phyloP scores from a whole-genome alignment of 2,329 filamentous ascomycete genomes.

The Raffaelea ambrosiae region DNA sequence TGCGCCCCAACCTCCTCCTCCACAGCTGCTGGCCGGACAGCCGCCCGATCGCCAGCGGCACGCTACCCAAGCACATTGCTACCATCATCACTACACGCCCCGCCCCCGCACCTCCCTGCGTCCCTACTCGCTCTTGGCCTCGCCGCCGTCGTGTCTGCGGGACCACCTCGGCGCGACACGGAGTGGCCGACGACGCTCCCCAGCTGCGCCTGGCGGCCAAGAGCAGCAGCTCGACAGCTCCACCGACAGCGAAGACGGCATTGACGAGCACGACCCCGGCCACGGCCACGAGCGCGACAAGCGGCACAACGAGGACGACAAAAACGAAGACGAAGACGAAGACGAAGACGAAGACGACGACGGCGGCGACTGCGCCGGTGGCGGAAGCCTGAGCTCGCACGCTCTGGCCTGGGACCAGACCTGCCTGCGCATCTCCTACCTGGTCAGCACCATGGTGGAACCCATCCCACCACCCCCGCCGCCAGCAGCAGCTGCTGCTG shows the following conservation, averaged over 20 bases:
- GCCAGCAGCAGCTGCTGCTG: not conserved
- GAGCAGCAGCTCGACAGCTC: too few species aligned
- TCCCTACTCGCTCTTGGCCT: conserved; percentile 4
- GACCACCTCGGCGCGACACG: not conserved
- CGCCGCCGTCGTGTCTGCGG: conserved; percentile 1
- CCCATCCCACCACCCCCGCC: conserved; percentile 1
- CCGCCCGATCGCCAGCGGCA: not conserved
- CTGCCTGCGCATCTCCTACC: conserved; percentile 15
- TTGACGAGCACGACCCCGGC: too few species aligned
- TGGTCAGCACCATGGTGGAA: conserved; percentile 14
- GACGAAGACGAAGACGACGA: not conserved
- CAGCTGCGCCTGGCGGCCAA: too few species aligned
- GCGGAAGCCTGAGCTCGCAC: conserved; percentile 10
- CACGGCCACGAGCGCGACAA: too few species aligned
- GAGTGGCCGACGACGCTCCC: too few species aligned
- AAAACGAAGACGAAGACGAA: not conserved
- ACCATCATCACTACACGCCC: not conserved
- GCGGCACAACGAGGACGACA: not conserved
- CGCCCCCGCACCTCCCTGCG: not conserved
- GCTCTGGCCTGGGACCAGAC: conserved; percentile 19
- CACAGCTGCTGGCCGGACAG: too few species aligned
- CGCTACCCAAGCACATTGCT: not conserved
- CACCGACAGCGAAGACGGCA: too few species aligned
- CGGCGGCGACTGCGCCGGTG: not conserved
- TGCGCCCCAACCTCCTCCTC: too few species aligned